Evolutionary conservation across 768 basidiomycete genomes (phyloP), one percentile per base, ranked within the genome.

Genomic region (Russula vinacea): DNA sequence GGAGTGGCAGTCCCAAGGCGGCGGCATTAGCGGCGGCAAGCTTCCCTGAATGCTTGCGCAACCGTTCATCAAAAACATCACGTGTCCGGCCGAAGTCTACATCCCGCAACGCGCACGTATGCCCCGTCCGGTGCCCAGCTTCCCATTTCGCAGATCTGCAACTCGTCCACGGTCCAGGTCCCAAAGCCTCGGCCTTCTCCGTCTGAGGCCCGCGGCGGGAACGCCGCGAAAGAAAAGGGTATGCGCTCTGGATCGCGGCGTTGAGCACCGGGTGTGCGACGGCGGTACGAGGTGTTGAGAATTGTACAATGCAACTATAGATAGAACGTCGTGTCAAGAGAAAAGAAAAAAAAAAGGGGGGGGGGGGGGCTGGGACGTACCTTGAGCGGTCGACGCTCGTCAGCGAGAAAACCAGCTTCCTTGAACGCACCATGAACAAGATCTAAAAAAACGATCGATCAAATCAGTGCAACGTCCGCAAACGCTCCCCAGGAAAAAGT

Each of bases 101-200:
- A 63, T 22, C 69, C 69, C 13, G 64, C 75, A 11, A 74, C 75
- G 7, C 68, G 70, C 19, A 84, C 78, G 69, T 89, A 90, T 71
- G 84, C 86, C 16, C 83, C 85, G 64, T 86, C 79, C 0, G 77
- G 77, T 0, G 83, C 86, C 67, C 79, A 79, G 67, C 87, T 88
- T 0, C 88, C 86, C 88, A 90, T 88, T 50, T 79, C 76, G 76
- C 87, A 90, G 37, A 90, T 76, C 71, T 89, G 83, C 13, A 89
- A 73, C 66, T 84, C 82, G 37, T 78, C 72, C 9, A 88, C 80
- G 1, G 69, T 56, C 77, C 83, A 88, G 1, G 74, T 68, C 0
- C 88, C 88, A 24, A 89, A 76, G 40, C 10, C 49, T 13, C 82
- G 76, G 40, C 10, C 49, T 13, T 83, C 68, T 17, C 22, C n/a